Base-by-base conservation (phyloP, 2,329 filamentous ascomycete species). In the Fulvia fulva region DNA sequence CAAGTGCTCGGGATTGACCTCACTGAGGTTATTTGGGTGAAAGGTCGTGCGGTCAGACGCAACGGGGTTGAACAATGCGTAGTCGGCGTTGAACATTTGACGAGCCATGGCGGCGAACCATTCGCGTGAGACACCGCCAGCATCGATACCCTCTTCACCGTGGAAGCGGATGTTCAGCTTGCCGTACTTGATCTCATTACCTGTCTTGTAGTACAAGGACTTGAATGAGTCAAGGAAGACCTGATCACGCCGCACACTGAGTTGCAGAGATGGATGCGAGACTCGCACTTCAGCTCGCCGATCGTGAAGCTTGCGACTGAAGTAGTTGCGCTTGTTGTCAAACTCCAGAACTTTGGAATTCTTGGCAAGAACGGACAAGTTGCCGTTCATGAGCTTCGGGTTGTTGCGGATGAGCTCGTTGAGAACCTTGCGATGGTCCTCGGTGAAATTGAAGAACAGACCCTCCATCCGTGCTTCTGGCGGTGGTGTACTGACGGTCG, bases 261-360 rank as follows among this genome's bases (percentile, higher is more conserved):
- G 84, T 74, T 96, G 91, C 53, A 99, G 80, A 45, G 91, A 88
- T 49, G 85, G 85, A 66, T 90, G 85, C 7, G 87, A 81, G 53
- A 89, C 85, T 45, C 91, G 87, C 59, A 82, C 83, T 68, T 90
- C 87, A 55, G 84, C 83, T 54, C 83, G 83, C 52, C 89, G 85
- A 47, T 84, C 84, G 74, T 99, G 94, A 11, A 99, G 87, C 69
- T 91, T 92, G 61, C 94, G 89, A 72, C 87, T 97, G 81, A 99
- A 99, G 81, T 95, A 99, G 77, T 96, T 97, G 69, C 94, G 91
- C 80, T 99, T 99, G 79, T 99, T 99, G 78, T 99, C 94, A 70
- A 99, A 99, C 71, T 99, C 94, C 12, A 99, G 81, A 3, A 99
- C 95, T 81, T 97, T 99, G 25, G 94, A 95, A 71, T 99, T 99